A percentile compares a stretch with the other conserved stretches of the same genome.
Evolutionary conservation across 345 rosid species (phyloP).

Genomic region (Cardamine chenopodiifolia): DNA sequence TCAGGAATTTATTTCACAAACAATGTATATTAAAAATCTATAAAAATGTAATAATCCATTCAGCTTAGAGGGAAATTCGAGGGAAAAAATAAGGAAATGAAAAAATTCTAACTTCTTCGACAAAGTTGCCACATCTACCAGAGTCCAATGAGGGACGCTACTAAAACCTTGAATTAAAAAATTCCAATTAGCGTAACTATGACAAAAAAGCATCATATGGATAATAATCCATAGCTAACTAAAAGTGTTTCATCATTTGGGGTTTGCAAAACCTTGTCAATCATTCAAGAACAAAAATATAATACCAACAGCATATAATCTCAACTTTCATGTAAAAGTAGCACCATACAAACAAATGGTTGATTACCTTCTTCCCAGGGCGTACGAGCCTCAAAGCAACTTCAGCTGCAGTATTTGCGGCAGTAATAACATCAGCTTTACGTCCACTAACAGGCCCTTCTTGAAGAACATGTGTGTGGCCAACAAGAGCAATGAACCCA

Average conservation of each 20-base stretch:
- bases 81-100: neutral
- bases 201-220: conserved; percentile 74
- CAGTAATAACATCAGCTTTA: conserved; percentile 90
- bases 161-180: neutral
- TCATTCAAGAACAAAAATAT: neutral
- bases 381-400: conserved; percentile 97
- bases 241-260: conserved; percentile 61
- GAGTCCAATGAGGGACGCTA: neutral
- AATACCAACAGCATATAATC: neutral
- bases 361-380: conserved; percentile 86
- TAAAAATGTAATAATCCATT: neutral
- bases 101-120: neutral
- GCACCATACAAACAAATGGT: neutral
- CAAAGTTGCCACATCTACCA: neutral
- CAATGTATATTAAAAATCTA: neutral
- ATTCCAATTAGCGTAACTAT: conserved; percentile 85
- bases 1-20: neutral
- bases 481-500: conserved; percentile 97
- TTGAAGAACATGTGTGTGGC: conserved; percentile 82
- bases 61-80: neutral
- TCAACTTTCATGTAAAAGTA: neutral
- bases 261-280: conserved; percentile 32
- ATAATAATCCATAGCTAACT: conserved; percentile 60
- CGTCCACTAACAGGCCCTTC: conserved; percentile 71
- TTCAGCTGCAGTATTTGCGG: conserved; percentile 94